Conservation (phyloP, 495 filamentous ascomycete species). For the Lasiosphaeris hirsuta region DNA sequence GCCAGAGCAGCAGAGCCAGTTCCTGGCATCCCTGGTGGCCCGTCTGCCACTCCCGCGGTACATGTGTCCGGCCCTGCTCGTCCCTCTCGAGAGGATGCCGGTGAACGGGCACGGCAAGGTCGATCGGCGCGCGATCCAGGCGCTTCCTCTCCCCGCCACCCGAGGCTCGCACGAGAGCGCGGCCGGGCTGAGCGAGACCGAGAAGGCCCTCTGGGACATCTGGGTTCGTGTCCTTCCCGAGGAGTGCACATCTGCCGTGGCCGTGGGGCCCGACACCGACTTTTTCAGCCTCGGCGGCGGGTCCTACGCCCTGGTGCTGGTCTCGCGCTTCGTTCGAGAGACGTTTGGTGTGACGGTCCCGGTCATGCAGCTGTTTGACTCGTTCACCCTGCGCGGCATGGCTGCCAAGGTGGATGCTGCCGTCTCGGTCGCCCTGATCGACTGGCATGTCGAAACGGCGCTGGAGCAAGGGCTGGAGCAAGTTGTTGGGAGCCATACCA, state of each 20-base stretch:
- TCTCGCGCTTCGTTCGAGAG: no score
- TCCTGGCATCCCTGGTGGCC: not conserved
- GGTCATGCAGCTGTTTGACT: no score
- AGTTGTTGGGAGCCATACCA: no score
- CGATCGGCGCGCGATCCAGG: conserved; percentile 5
- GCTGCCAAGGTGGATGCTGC: conserved; percentile 12
- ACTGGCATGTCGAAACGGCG: conserved; percentile 37
- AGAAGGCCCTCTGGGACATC: not conserved
- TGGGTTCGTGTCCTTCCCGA: not conserved
- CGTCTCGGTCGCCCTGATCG: conserved; percentile 26
- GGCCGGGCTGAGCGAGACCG: not conserved
- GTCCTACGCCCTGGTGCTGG: no score
- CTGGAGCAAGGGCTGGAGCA: not conserved
- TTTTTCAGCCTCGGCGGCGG: no score
- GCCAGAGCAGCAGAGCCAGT: conserved; percentile 1
- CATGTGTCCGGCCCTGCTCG: conserved; percentile 26
- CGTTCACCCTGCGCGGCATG: conserved; percentile 17
- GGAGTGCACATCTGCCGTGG: not conserved
- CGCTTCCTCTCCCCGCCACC: not conserved
- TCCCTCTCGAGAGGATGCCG: conserved; percentile 16
- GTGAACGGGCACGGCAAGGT: conserved; percentile 12
- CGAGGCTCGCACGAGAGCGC: not conserved
- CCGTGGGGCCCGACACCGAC: no score
- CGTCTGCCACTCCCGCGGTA: conserved; percentile 13
- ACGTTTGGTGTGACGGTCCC: no score